Evolutionary conservation across 2,329 filamentous ascomycete species (phyloP).

Genomic region (Cercospora sojina): DNA sequence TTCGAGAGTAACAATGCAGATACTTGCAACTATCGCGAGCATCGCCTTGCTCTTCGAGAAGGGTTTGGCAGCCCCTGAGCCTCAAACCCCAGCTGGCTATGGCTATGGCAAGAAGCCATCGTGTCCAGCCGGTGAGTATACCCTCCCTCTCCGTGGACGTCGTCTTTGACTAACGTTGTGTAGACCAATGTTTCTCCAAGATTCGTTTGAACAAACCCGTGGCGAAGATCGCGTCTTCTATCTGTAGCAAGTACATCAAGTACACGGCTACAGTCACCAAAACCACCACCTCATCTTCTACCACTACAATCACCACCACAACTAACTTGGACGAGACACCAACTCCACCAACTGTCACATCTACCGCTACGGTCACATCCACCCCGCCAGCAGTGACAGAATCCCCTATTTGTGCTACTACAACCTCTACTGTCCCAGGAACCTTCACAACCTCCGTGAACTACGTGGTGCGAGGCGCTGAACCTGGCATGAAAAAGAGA

Average conservation of each 20-base stretch:
- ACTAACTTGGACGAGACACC: background rate
- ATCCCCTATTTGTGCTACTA: background rate
- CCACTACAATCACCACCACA: constrained; percentile 2
- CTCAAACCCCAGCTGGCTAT: background rate
- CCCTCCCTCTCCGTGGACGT: too few species aligned
- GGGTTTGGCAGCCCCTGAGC: background rate
- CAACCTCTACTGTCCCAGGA: background rate
- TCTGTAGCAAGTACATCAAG: constrained; percentile 17
- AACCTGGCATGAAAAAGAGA: constrained; percentile 1
- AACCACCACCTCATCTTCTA: background rate
- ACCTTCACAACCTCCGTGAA: background rate
- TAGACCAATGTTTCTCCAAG: constrained; percentile 14
- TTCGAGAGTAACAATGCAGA: background rate
- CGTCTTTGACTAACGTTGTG: background rate
- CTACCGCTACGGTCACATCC: background rate
- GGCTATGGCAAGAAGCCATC: background rate
- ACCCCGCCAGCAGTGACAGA: background rate
- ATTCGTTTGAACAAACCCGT: background rate
- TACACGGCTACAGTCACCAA: constrained; percentile 3
- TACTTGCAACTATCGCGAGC: background rate
- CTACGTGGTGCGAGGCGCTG: background rate
- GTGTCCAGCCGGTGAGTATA: constrained; percentile 4
- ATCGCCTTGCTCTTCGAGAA: background rate
- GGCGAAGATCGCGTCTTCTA: constrained; percentile 3
- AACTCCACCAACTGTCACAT: background rate